phyloP scores from a whole-genome alignment of 2,329 filamentous ascomycete species.

The Incumbomyces lentus region DNA sequence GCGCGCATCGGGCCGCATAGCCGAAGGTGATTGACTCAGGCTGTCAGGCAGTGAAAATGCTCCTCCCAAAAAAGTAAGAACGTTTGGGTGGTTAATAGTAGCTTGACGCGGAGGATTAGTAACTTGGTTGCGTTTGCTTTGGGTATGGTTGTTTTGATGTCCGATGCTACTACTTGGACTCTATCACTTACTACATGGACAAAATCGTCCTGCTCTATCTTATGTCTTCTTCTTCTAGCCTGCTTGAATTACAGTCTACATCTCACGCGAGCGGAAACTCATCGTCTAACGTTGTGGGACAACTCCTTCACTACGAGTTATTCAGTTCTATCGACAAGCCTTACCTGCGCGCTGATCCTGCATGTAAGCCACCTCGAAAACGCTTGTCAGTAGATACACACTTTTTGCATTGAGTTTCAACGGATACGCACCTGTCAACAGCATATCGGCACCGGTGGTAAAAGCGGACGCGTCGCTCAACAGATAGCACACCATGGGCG shows the following conservation, averaged over 20 bases:
- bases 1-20: too few species aligned
- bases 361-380: slow-evolving; percentile 1
- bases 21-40: too few species aligned
- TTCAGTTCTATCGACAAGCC: too few species aligned
- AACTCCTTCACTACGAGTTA: too few species aligned
- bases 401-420: background rate
- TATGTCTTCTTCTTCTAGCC: background rate
- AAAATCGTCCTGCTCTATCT: background rate
- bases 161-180: too few species aligned
- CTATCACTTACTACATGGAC: background rate
- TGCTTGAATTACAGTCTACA: background rate
- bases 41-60: too few species aligned
- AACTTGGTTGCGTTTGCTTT: too few species aligned
- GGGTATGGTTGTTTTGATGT: too few species aligned
- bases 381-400: background rate
- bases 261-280: background rate
- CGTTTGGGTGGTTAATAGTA: too few species aligned
- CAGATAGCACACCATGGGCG: slow-evolving; percentile 34
- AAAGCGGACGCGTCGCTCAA: slow-evolving; percentile 35
- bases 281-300: background rate
- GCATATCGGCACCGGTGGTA: slow-evolving; percentile 36
- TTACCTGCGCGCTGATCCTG: background rate
- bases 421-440: slow-evolving; percentile 33
- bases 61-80: too few species aligned
- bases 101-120: too few species aligned